Evolutionary conservation across 2,329 filamentous ascomycete genomes (phyloP).

Genomic region (Pseudodiploospora longispora): DNA sequence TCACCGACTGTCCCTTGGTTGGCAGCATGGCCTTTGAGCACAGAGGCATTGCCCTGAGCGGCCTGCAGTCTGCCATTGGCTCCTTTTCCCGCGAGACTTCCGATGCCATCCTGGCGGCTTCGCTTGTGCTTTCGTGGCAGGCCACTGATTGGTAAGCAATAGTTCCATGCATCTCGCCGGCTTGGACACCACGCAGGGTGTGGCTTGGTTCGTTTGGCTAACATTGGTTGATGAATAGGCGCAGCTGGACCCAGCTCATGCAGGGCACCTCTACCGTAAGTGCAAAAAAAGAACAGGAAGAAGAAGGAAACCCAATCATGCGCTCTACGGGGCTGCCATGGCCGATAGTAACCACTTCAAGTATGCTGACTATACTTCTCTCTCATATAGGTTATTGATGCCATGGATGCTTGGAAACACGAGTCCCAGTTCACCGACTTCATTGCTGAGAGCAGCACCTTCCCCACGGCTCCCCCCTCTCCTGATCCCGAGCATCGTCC

Average conservation of each 20-base stretch:
- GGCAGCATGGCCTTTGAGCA: constrained; percentile 86
- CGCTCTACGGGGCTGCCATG: not conserved
- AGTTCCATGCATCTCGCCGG: constrained; percentile 1
- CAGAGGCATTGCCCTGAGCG: constrained; percentile 75
- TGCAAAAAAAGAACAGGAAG: constrained; percentile 11
- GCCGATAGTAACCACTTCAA: not conserved
- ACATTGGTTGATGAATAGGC: constrained; percentile 46
- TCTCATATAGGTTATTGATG: constrained; percentile 62
- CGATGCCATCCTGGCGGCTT: constrained; percentile 85
- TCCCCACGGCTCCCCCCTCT: constrained; percentile 58
- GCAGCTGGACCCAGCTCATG: constrained; percentile 87
- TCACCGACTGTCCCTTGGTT: constrained; percentile 77
- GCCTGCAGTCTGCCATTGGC: constrained; percentile 79
- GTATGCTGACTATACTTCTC: not conserved
- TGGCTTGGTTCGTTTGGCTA: constrained; percentile 7
- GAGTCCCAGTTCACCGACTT: constrained; percentile 80
- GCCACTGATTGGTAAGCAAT: constrained; percentile 79
- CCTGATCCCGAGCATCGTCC: constrained; percentile 54
- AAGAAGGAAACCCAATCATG: not conserved
- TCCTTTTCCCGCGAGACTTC: constrained; percentile 79
- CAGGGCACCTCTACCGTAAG: constrained; percentile 82
- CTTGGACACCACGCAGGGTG: not conserved
- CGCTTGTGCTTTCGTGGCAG: constrained; percentile 90
- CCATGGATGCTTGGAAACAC: constrained; percentile 87
- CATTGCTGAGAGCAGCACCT: constrained; percentile 70